These are phyloP conservation scores for Setaria italica DNA, from an alignment of 202 grass and related monocot genomes.

Conservation along the genomic window DNA sequence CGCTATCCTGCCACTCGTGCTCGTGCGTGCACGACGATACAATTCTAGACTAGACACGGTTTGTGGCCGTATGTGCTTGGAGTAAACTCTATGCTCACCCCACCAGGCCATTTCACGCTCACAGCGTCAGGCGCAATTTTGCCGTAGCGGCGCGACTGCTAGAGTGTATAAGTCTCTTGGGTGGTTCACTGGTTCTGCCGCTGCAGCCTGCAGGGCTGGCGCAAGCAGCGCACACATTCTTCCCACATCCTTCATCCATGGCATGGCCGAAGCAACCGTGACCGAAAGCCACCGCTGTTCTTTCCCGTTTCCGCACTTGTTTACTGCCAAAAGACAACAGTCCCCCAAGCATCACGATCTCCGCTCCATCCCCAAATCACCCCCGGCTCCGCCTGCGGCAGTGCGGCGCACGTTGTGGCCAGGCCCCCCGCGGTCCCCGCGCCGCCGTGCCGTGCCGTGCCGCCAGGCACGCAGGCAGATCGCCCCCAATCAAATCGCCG, in stretches of 20 bases:
- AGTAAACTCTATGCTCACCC: too few species aligned
- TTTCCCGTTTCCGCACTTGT: conserved; percentile 21
- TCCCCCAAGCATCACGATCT: conserved; percentile 34
- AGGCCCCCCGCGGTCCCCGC: conserved; percentile 1
- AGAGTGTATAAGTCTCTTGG: neutral
- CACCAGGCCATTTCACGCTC: too few species aligned
- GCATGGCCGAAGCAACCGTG: neutral
- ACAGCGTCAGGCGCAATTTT: too few species aligned
- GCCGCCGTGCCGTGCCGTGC: neutral
- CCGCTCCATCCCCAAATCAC: conserved; percentile 15
- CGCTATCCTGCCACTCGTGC: neutral
- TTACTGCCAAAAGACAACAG: neutral
- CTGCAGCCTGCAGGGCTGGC: neutral
- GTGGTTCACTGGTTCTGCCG: neutral
- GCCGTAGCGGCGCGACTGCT: neutral
- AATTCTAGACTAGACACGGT: neutral
- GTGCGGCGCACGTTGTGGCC: conserved; percentile 47
- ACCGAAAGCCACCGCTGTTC: conserved; percentile 16
- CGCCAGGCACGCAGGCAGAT: neutral
- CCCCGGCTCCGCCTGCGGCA: neutral
- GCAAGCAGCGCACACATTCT: neutral
- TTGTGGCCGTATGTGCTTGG: too few species aligned
- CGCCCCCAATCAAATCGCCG: conserved; percentile 20
- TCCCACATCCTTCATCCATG: too few species aligned
- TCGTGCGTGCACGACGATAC: neutral